phyloP scores from a whole-genome alignment of 805 yeast species.

The Candida ascalaphidarum region DNA sequence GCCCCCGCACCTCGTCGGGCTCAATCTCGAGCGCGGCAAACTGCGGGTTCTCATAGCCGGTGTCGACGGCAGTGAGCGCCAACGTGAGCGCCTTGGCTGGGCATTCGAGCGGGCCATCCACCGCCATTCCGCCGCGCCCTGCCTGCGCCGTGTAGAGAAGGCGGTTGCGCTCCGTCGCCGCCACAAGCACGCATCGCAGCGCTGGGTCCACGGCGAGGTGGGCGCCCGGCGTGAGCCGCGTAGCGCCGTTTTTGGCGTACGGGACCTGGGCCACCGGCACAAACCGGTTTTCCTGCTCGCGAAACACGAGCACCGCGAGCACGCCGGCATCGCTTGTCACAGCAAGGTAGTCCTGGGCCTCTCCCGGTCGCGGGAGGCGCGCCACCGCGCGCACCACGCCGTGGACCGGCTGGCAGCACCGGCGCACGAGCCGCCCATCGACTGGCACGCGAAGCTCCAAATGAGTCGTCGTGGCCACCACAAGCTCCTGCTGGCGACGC shows the following conservation, averaged over 20 bases:
- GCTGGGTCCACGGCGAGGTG: slow-evolving; percentile 63
- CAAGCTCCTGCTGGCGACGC: slow-evolving; percentile 51
- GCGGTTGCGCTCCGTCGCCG: slow-evolving; percentile 69
- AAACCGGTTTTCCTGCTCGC: slow-evolving; percentile 28
- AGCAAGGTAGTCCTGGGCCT: slow-evolving; percentile 49
- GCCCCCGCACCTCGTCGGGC: too few species aligned
- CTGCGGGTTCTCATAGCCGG: slow-evolving; percentile 72
- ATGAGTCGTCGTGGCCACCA: slow-evolving; percentile 46
- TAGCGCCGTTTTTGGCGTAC: slow-evolving; percentile 62
- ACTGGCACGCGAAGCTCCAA: slow-evolving; percentile 49
- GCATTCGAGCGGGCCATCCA: slow-evolving; percentile 74
- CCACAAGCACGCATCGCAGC: slow-evolving; percentile 59
- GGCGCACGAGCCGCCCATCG: slow-evolving; percentile 43
- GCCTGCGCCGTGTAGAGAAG: slow-evolving; percentile 59
- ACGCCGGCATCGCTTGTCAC: slow-evolving; percentile 78
- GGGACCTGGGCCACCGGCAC: slow-evolving; percentile 53
- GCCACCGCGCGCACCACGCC: slow-evolving; percentile 49
- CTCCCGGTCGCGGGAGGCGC: slow-evolving; percentile 45
- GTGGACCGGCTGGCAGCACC: slow-evolving; percentile 41
- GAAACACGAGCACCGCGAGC: slow-evolving; percentile 43
- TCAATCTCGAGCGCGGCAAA: slow-evolving; percentile 76
- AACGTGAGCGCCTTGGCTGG: slow-evolving; percentile 46
- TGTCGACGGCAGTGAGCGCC: slow-evolving; percentile 53
- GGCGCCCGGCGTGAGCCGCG: slow-evolving; percentile 71
- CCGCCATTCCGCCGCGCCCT: slow-evolving; percentile 31